Conservation (phyloP, 495 filamentous ascomycete genomes). For the Coniosporium apollinis region DNA sequence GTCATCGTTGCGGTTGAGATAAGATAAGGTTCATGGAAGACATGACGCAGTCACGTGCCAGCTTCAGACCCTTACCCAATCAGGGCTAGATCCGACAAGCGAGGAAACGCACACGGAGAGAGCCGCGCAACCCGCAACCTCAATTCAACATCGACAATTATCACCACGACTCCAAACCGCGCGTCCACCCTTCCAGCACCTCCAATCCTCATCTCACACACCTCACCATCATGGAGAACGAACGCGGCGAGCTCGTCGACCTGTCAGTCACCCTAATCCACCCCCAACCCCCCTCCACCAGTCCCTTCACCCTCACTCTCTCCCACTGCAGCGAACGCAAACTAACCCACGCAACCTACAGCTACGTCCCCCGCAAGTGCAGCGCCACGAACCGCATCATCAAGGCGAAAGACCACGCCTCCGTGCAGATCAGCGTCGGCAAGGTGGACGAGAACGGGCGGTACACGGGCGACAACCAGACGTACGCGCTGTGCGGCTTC, state of each 20-base stretch:
- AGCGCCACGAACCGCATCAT: constrained; percentile 56
- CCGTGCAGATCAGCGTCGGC: constrained; percentile 28
- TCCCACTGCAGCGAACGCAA: constrained; percentile 4
- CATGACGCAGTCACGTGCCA: too few relatives aligned
- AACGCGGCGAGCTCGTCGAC: constrained; percentile 97
- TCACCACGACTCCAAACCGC: too few relatives aligned
- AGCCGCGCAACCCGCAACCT: too few relatives aligned
- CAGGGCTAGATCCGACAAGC: too few relatives aligned
- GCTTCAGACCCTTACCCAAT: too few relatives aligned
- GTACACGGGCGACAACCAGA: constrained; percentile 92
- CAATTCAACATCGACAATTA: too few relatives aligned
- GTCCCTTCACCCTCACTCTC: constrained; percentile 2
- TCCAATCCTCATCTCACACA: constrained; percentile 1
- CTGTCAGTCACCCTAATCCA: constrained; percentile 44
- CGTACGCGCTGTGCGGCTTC: constrained; percentile 95
- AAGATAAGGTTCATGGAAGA: too few relatives aligned
- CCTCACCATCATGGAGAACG: constrained; percentile 64
- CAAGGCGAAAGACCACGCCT: constrained; percentile 72
- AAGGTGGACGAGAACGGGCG: constrained; percentile 54
- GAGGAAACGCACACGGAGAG: too few relatives aligned
- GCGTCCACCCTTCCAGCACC: too few relatives aligned
- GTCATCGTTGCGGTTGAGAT: too few relatives aligned
- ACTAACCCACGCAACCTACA: constrained; percentile 22
- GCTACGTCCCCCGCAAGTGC: constrained; percentile 89
- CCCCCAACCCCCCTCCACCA: constrained; percentile 4